A percentile compares a stretch with the other conserved stretches of the same genome.
phyloP scores from a whole-genome alignment of 1,284 basidiomycete genomes.

The Pyrrhoderma lamaoense region DNA sequence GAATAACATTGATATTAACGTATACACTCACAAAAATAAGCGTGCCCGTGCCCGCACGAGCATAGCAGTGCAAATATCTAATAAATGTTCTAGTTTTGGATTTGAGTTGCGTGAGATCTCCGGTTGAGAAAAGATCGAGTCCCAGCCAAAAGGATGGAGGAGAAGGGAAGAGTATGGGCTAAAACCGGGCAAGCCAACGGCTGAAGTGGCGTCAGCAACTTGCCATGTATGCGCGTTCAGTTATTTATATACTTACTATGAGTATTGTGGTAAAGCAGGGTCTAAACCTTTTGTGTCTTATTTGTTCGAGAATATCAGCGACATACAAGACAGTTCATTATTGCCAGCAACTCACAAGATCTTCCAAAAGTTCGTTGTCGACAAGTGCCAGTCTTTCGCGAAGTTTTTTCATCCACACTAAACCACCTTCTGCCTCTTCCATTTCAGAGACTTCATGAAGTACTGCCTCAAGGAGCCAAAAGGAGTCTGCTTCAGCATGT shows the following conservation, averaged over 20 bases:
- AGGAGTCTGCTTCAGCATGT: constrained; percentile 71
- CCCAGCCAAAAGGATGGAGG: constrained; percentile 60
- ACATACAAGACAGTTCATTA: background rate
- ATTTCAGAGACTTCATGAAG: constrained; percentile 66
- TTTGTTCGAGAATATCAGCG: constrained; percentile 17
- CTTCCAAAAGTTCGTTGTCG: constrained; percentile 53
- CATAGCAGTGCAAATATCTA: constrained; percentile 65
- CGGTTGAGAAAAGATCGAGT: constrained; percentile 56
- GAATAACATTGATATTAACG: background rate
- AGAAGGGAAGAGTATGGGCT: constrained; percentile 60
- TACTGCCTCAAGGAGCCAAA: constrained; percentile 73
- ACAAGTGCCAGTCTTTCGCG: constrained; percentile 57
- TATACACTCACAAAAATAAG: constrained; percentile 43
- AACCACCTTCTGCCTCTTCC: constrained; percentile 55
- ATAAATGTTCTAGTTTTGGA: constrained; percentile 56
- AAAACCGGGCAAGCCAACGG: constrained; percentile 70
- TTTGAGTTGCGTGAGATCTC: constrained; percentile 47
- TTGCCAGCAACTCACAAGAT: constrained; percentile 42
- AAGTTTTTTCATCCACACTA: constrained; percentile 55
- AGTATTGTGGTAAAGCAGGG: constrained; percentile 69
- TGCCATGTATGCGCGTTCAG: constrained; percentile 3
- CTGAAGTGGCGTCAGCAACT: constrained; percentile 30
- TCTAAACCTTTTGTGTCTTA: constrained; percentile 58
- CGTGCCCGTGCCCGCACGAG: constrained; percentile 48
- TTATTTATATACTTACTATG: constrained; percentile 48